Evolutionary conservation across 1,284 basidiomycete species (phyloP), one percentile per base, ranked within the genome.

Genomic region (Exobasidium cylindrosporum): DNA sequence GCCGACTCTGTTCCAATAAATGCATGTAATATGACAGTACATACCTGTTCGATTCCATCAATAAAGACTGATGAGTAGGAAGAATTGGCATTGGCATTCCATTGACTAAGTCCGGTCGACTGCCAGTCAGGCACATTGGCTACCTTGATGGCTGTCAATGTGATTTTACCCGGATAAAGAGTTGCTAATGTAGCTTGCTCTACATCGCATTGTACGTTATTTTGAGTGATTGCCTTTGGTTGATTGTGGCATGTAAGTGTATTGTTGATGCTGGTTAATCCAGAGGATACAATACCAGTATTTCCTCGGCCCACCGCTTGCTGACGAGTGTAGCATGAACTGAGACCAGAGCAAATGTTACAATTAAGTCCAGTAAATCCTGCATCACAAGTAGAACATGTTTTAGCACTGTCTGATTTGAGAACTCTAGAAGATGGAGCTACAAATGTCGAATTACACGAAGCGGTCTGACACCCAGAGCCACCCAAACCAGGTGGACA

Each of bases 321-420:
- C 47, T 70, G 68, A 35, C 50, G 50, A 40, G 29, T n/a, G 13
- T 28, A n/a, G 32, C 72, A 74, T 1, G 72, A 60, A 47, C 44
- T 53, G 14, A 62, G n/a, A 4, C 67, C 57, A 26, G 62, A 57
- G 47, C 72, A 74, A 54, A 74, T 54, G 50, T 74, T 74, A 64
- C 72, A 74, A 58, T 74, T 74, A 62, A 72, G 54, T 24, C 72
- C 70, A 11, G 63, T 61, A 47, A 72, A 72, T 31, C 70, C 72
- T 10, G 56, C 43, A 45, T 70, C 69, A 52, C 72, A 74, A 1
- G 61, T 57, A 24, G 61, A 6, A 58, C 72, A 73, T 21, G 59
- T 54, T 40, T 30, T 44, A 50, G 59, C 63, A 28, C 57, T 58
- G 7, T 59, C 24, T 0, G 72, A 63, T 35, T 71, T 72, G 57